phyloP scores from a whole-genome alignment of 1,284 basidiomycete genomes.

The Phylloboletellus chloephorus region DNA sequence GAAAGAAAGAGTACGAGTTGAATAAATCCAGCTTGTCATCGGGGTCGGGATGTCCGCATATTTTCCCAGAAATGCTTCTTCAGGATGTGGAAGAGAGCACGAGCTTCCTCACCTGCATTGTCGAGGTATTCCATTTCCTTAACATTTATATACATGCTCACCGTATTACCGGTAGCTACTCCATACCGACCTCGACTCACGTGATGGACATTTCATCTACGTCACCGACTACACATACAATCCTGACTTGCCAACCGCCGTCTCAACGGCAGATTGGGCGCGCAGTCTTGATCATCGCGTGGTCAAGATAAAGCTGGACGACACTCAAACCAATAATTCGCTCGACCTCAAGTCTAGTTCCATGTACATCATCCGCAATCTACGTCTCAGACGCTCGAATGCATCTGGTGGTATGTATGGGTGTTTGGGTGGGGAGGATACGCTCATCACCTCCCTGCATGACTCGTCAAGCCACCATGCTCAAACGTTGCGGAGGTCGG shows the following conservation, averaged over 20 bases:
- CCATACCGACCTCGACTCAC: slow-evolving; percentile 32
- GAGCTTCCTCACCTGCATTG: slow-evolving; percentile 49
- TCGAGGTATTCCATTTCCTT: slow-evolving; percentile 42
- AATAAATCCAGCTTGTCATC: slow-evolving; percentile 19
- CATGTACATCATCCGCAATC: slow-evolving; percentile 45
- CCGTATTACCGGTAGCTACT: slow-evolving; percentile 39
- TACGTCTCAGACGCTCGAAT: slow-evolving; percentile 39
- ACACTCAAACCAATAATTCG: slow-evolving; percentile 43
- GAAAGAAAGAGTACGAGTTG: slow-evolving; percentile 48
- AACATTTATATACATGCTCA: not conserved
- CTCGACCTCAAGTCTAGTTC: slow-evolving; percentile 38
- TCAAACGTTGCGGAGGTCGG: slow-evolving; percentile 25
- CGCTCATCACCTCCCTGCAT: slow-evolving; percentile 44
- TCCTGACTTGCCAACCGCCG: slow-evolving; percentile 35
- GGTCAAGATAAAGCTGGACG: slow-evolving; percentile 48
- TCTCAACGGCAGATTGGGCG: slow-evolving; percentile 34
- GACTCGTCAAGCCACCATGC: slow-evolving; percentile 32
- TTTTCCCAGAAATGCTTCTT: slow-evolving; percentile 45
- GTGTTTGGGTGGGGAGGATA: slow-evolving; percentile 51
- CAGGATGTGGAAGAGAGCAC: slow-evolving; percentile 39
- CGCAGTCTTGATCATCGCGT: slow-evolving; percentile 43
- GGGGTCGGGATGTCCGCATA: slow-evolving; percentile 17
- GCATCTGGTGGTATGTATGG: slow-evolving; percentile 36
- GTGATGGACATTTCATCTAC: slow-evolving; percentile 40
- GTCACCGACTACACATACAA: slow-evolving; percentile 66